Base-by-base conservation (phyloP, 495 filamentous ascomycete genomes). In the Penicillium antarcticum region DNA sequence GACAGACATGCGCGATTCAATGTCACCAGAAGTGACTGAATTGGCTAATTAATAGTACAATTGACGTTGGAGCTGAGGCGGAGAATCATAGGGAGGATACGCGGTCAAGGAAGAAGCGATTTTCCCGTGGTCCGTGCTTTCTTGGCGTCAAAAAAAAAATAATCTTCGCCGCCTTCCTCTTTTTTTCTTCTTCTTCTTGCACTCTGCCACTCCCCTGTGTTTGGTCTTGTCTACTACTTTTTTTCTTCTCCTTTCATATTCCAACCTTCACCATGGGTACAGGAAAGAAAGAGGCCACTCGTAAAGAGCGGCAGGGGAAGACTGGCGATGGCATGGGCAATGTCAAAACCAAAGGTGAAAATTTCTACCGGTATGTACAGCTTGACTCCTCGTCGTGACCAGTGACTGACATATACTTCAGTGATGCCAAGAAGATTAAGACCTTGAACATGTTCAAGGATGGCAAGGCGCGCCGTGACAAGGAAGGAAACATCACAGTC, bases 311-410 rank as follows among this genome's bases (percentile, higher is more conserved):
- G 57, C 81, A 95, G 78, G 90, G 91, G 44, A 91, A 91, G 77
- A 74, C 75, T 42, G 80, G 79, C 51, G 86, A 90, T 80, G 91
- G 90, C 60, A 92, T 92, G 88, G 78, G 67, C 51, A 95, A 97
- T 74, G 90, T 97, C 46, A 89, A 85, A 65, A 76, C 81, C 53
- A 98, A 98, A 71, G 94, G 95, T 68, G 95, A 97, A 79, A 95
- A 95, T 69, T 95, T 95, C 72, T 95, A 95, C 70, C 80, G 89
- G 75, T 85, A 75, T 51, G 70, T 62, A 33, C 39, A 36, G 24
- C 11, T 11, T 51, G 13, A 17, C 21, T 41, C 24, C 9, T 9
- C 7, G 34, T 26, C 36, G 19, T 9, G 14, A n/a, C 5, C 17
- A 29, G 17, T 48, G 24, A 59, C 59, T 73, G 38, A 63, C 51